These are phyloP conservation scores for Tricholoma bakamatsutake DNA, from an alignment of 768 basidiomycete genomes.

Conservation along the genomic window DNA sequence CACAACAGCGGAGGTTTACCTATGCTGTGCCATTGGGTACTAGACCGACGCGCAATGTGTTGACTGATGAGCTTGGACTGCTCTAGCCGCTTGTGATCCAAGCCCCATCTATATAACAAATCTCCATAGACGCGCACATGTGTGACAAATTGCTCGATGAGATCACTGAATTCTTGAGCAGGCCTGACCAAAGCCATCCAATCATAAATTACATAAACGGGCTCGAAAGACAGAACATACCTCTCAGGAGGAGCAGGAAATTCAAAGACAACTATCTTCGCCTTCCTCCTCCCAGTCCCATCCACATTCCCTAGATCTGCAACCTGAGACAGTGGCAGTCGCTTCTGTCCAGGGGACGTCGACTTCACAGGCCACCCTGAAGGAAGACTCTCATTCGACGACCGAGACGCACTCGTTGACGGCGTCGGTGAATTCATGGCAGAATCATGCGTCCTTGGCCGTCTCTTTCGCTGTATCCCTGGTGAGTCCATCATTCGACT, in stretches of 20 bases:
- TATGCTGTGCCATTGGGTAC: slow-evolving; percentile 26
- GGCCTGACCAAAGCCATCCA: slow-evolving; percentile 14
- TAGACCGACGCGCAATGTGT: slow-evolving; percentile 12
- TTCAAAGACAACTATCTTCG: slow-evolving; percentile 29
- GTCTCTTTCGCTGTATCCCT: slow-evolving; percentile 13
- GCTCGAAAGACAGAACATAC: slow-evolving; percentile 4
- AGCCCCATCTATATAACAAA: slow-evolving; percentile 65
- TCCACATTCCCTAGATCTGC: slow-evolving; percentile 26
- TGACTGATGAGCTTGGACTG: slow-evolving; percentile 59
- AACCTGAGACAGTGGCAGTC: slow-evolving; percentile 26
- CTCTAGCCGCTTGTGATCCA: slow-evolving; percentile 66
- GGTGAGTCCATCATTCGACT: background rate
- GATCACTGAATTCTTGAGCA: slow-evolving; percentile 26
- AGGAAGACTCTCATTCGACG: slow-evolving; percentile 48
- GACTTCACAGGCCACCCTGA: slow-evolving; percentile 33
- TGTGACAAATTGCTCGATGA: slow-evolving; percentile 36
- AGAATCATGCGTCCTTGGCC: slow-evolving; percentile 24
- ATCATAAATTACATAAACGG: slow-evolving; percentile 5
- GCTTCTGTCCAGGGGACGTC: slow-evolving; percentile 37
- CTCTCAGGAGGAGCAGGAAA: slow-evolving; percentile 22
- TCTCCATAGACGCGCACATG: slow-evolving; percentile 76
- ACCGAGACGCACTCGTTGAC: slow-evolving; percentile 34
- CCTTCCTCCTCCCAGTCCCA: slow-evolving; percentile 28
- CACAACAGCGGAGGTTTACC: slow-evolving; percentile 20
- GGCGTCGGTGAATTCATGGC: slow-evolving; percentile 14